These are phyloP conservation scores for Madurella fahalii DNA, from an alignment of 2,329 filamentous ascomycete genomes.

Conservation along the genomic window DNA sequence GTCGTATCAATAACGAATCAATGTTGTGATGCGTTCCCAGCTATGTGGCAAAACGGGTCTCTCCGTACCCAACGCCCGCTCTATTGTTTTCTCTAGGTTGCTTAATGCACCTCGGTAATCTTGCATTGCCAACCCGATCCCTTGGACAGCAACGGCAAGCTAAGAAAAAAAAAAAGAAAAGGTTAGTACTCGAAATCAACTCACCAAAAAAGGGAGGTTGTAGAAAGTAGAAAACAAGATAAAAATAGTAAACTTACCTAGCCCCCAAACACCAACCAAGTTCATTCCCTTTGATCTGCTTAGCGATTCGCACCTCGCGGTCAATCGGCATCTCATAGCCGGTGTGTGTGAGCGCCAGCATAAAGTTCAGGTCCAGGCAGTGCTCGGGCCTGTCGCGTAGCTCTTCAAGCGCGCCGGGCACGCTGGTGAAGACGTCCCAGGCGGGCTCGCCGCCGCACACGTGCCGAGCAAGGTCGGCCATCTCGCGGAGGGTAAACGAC, in stretches of 20 bases:
- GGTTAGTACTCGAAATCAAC: conserved; percentile 34
- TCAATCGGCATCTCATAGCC: conserved; percentile 98
- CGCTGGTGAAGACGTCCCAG: conserved; percentile 76
- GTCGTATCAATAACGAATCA: not conserved
- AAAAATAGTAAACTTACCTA: conserved; percentile 58
- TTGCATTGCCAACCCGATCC: conserved; percentile 88
- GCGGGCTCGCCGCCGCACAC: conserved; percentile 75
- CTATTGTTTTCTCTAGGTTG: not conserved
- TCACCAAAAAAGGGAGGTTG: too few relatives aligned
- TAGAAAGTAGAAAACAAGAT: not conserved
- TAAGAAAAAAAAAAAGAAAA: conserved; percentile 34
- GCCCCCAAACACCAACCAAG: conserved; percentile 97
- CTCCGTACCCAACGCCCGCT: not conserved
- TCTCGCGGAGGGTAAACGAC: conserved; percentile 85
- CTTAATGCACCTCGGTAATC: conserved; percentile 67
- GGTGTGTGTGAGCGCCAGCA: conserved; percentile 86
- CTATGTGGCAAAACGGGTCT: too few relatives aligned
- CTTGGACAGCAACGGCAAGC: conserved; percentile 76
- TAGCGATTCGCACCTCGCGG: conserved; percentile 93
- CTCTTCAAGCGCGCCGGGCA: conserved; percentile 76
- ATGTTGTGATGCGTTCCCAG: not conserved
- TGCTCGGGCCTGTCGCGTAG: conserved; percentile 79
- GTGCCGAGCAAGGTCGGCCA: conserved; percentile 77
- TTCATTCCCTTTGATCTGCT: conserved; percentile 98
- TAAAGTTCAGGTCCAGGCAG: conserved; percentile 95